These are phyloP conservation scores for Plectosphaerella cucumerina DNA, from an alignment of 2,329 filamentous ascomycete species.

Conservation along the genomic window DNA sequence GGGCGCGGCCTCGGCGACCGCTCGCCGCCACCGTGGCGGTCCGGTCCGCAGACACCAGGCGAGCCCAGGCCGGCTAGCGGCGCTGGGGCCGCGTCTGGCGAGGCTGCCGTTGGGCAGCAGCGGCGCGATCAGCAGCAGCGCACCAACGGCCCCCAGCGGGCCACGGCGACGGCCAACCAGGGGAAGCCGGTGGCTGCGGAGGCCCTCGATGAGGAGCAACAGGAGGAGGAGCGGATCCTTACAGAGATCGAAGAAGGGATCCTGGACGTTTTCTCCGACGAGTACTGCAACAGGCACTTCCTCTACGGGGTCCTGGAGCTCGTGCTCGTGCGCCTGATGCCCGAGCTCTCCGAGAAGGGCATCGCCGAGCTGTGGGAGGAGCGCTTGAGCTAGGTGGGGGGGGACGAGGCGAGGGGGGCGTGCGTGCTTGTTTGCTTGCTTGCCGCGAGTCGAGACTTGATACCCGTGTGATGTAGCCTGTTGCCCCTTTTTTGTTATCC, in stretches of 20 bases:
- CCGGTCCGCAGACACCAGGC: constrained; percentile 12
- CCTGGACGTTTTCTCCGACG: constrained; percentile 72
- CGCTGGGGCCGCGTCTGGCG: background rate
- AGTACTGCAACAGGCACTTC: constrained; percentile 90
- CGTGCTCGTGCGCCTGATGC: constrained; percentile 75
- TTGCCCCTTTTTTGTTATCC: background rate
- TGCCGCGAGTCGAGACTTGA: background rate
- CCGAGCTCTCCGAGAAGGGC: constrained; percentile 72
- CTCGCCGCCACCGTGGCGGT: constrained; percentile 8
- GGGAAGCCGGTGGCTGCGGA: constrained; percentile 7
- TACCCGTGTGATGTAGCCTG: background rate
- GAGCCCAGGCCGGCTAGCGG: background rate
- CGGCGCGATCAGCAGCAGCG: constrained; percentile 12
- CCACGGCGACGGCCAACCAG: too few relatives aligned
- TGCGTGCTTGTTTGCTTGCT: background rate
- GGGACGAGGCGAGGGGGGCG: background rate
- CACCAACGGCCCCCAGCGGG: background rate
- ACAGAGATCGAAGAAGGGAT: constrained; percentile 59
- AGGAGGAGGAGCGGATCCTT: constrained; percentile 45
- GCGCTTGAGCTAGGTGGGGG: constrained; percentile 43
- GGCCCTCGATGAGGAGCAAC: constrained; percentile 18
- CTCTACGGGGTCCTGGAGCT: constrained; percentile 80
- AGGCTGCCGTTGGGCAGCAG: constrained; percentile 11
- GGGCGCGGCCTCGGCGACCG: constrained; percentile 27
- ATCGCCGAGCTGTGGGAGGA: constrained; percentile 71